Conservation (phyloP, 768 basidiomycete genomes). For the Termitomyces sp. region DNA sequence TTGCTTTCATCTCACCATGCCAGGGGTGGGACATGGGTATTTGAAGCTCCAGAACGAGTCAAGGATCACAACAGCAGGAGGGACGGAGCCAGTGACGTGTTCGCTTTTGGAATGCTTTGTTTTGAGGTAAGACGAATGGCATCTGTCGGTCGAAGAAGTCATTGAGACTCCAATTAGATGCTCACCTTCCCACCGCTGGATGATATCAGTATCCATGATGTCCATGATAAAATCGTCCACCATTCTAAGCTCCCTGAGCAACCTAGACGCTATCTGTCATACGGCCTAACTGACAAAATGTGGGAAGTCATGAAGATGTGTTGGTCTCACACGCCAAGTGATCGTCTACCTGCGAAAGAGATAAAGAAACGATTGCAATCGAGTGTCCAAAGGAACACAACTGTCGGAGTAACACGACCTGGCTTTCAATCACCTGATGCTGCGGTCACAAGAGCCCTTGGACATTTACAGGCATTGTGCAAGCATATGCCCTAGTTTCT, state of each 20-base stretch:
- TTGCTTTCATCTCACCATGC: constrained; percentile 10
- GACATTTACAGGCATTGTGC: neutral
- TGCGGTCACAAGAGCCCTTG: neutral
- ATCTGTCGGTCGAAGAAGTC: neutral
- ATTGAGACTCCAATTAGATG: neutral
- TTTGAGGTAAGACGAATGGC: neutral
- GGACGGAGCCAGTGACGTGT: constrained; percentile 7
- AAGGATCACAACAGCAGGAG: constrained; percentile 4
- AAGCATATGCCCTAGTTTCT: no score
- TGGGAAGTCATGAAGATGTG: neutral
- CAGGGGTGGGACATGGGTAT: constrained; percentile 18
- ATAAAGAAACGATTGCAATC: neutral
- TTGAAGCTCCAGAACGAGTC: constrained; percentile 27
- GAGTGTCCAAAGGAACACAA: no score
- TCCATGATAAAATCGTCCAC: neutral
- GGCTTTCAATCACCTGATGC: neutral
- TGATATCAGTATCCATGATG: rapidly evolving
- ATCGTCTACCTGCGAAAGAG: neutral
- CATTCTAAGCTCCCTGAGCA: neutral
- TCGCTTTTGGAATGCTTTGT: constrained; percentile 10
- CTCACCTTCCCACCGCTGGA: neutral
- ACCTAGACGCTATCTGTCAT: neutral
- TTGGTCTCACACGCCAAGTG: neutral
- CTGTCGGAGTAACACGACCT: neutral
- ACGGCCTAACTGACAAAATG: neutral